These are phyloP conservation scores for Fennellomyces sp. DNA, from an alignment of 371 early-diverging fungal species.

Conservation along the genomic window DNA sequence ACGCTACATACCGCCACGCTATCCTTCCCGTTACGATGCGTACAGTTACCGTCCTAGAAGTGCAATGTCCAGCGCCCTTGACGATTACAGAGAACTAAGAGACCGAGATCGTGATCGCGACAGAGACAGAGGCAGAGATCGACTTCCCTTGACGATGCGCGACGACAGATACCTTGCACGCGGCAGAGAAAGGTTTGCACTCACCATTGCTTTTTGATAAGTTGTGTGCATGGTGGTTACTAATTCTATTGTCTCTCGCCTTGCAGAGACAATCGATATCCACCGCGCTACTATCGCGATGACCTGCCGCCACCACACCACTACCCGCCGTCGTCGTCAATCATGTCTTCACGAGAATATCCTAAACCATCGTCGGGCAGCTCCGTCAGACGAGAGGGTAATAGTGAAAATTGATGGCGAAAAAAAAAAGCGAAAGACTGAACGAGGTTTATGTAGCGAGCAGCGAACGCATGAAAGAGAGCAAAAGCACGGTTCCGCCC, in stretches of 20 bases:
- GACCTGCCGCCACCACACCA: conserved; percentile 38
- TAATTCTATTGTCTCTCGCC: not conserved
- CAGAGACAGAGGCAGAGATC: conserved; percentile 37
- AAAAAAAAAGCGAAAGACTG: not conserved
- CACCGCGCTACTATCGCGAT: conserved; percentile 48
- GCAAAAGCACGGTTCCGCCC: conserved; percentile 6
- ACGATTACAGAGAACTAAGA: conserved; percentile 53
- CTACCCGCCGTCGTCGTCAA: conserved; percentile 31
- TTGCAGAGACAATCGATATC: conserved; percentile 39
- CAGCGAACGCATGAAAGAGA: conserved; percentile 11
- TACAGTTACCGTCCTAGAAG: conserved; percentile 39
- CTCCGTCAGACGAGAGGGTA: conserved; percentile 35
- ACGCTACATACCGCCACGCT: conserved; percentile 37
- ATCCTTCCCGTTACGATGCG: conserved; percentile 41
- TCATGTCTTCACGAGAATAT: conserved; percentile 31
- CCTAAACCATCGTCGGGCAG: conserved; percentile 22
- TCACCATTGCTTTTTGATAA: not conserved
- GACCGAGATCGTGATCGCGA: conserved; percentile 57
- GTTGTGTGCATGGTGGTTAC: no score
- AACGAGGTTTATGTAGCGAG: not conserved
- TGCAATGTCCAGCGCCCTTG: conserved; percentile 39
- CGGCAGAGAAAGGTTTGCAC: conserved; percentile 29
- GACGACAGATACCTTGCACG: conserved; percentile 47
- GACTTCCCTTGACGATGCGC: conserved; percentile 33
- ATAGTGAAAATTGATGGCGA: not conserved